Evolutionary conservation across 1,284 basidiomycete genomes (phyloP).

Genomic region (Singerocomus rubriflavus): DNA sequence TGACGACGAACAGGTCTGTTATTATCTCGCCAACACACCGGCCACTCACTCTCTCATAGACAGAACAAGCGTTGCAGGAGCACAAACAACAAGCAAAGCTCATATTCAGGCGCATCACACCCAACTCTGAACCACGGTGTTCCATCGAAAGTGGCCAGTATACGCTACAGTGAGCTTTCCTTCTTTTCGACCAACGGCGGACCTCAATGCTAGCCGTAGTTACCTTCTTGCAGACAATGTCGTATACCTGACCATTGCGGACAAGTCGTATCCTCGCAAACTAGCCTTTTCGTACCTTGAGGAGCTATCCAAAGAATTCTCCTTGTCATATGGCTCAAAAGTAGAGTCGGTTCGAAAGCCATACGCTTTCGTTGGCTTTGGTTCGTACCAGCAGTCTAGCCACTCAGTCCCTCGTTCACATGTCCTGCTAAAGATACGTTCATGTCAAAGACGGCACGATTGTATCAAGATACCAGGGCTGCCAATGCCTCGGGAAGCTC

Average conservation of each 20-base stretch:
- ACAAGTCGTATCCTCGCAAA: conserved; percentile 97
- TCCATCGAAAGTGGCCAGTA: conserved; percentile 96
- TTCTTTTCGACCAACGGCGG: background rate
- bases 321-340: conserved; percentile 85
- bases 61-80: conserved; percentile 89
- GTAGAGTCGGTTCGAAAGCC: conserved; percentile 84
- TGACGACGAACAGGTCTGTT: conserved; percentile 86
- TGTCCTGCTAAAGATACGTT: conserved; percentile 74
- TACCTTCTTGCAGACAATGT: conserved; percentile 94
- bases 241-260: conserved; percentile 93
- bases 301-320: conserved; percentile 95
- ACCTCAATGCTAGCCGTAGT: conserved; percentile 41
- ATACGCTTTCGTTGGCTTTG: conserved; percentile 95
- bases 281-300: conserved; percentile 97
- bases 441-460: conserved; percentile 95
- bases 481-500: conserved; percentile 67
- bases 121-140: conserved; percentile 92
- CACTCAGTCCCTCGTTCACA: conserved; percentile 5
- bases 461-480: conserved; percentile 92
- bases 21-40: background rate
- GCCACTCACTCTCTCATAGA: conserved; percentile 48
- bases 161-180: conserved; percentile 76
- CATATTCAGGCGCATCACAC: conserved; percentile 90
- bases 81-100: conserved; percentile 99
- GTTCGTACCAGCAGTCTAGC: conserved; percentile 38